Evolutionary conservation across 2,329 filamentous ascomycete genomes (phyloP), one percentile per base, ranked within the genome.

Genomic region (Aspergillus brasiliensis): DNA sequence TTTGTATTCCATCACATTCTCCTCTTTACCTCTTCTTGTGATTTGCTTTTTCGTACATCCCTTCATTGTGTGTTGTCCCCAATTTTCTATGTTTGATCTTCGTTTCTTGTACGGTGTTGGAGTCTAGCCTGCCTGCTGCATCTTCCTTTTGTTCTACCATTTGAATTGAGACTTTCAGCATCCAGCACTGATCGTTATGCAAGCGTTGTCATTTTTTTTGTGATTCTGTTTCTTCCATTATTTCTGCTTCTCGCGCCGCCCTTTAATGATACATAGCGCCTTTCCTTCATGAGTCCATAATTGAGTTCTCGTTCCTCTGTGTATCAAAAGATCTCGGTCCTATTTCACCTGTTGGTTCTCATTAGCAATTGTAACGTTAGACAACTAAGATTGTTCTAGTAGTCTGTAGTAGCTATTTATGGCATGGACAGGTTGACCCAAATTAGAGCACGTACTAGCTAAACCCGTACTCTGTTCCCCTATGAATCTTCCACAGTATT

Each of bases 191-290:
- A 40, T 23, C 51, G 34, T 62, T 54, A 40, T 48, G 31, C 23
- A 44, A 56, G 59, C 53, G 59, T 27, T 48, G 23, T 56, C 52
- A 27, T 44, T 57, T 28, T 49, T 42, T 37, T 34, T 51, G 31
- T 34, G 10, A 34, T 34, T 15, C 11, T 5, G 19, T 21, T 31
- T 19, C 8, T 19, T 34, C 25, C 21, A n/a, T 51, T 21, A 15
- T n/a, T n/a, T 21, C 13, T 42, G 10, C 57, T 56, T 51, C 34
- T 21, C 46, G 37, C 27, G 21, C 38, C 55, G 62, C 62, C 63
- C 60, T 65, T 66, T 63, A 62, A 62, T 65, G 65, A 67, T 63
- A 67, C 64, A 67, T 67, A 67, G 65, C 65, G 62, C 56, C 59
- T 60, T 65, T 66, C 59, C 55, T 62, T 66, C 62, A 23, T 57